Conservation (phyloP, 192 early-diverging fungal genomes). For the Backusella westeae region DNA sequence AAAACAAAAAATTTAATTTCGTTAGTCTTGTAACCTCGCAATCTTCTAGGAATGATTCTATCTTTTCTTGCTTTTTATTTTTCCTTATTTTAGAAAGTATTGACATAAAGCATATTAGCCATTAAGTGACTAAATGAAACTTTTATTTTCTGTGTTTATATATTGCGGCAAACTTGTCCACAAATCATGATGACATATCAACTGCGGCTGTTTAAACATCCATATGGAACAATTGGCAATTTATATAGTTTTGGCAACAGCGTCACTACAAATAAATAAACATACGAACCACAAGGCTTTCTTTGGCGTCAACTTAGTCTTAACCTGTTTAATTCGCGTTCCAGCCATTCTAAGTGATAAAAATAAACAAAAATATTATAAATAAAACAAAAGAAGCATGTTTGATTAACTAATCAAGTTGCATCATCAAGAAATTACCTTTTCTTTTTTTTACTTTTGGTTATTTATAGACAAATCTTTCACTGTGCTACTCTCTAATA, state of each 20-base stretch:
- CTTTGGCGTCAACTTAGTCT: not conserved
- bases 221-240: conserved; percentile 5
- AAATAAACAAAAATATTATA: not conserved
- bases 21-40: not conserved
- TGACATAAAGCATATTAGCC: not conserved
- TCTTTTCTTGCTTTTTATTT: not conserved
- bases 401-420: conserved; percentile 8
- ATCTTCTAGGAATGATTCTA: not conserved
- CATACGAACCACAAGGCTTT: not conserved
- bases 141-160: not conserved
- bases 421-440: conserved; percentile 2
- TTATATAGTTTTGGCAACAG: conserved; percentile 8
- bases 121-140: not conserved
- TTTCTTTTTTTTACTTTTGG: conserved; percentile 1
- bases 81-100: conserved; percentile 2
- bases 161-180: not conserved
- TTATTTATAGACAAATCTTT: conserved; percentile 2
- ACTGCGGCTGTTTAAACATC: not conserved
- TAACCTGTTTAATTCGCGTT: conserved; percentile 6
- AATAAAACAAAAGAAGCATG: not conserved
- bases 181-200: not conserved
- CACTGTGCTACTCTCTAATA: not conserved
- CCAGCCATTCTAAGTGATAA: not conserved
- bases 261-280: conserved; percentile 3
- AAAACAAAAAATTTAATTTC: not conserved